phyloP scores from a whole-genome alignment of 2,329 filamentous ascomycete genomes.

The Fusarium verticillioides region DNA sequence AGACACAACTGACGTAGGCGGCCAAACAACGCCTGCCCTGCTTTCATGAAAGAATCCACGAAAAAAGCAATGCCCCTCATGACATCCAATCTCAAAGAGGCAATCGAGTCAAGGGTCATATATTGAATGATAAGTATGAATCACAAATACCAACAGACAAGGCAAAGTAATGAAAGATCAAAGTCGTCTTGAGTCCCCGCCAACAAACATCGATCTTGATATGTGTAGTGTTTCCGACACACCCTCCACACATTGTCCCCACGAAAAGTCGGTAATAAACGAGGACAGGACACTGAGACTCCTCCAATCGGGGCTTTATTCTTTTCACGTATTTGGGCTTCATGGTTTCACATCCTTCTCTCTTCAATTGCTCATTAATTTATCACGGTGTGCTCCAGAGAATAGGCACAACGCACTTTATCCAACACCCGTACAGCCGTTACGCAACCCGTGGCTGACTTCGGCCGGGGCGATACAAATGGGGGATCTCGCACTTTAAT shows the following conservation, averaged over 20 bases:
- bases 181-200: neutral
- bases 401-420: slow-evolving; percentile 22
- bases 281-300: neutral
- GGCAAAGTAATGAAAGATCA: neutral
- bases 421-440: slow-evolving; percentile 28
- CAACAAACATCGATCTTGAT: slow-evolving; percentile 9
- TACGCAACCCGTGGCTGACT: slow-evolving; percentile 21
- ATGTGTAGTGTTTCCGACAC: slow-evolving; percentile 25
- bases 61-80: slow-evolving; percentile 1
- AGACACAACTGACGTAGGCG: slow-evolving; percentile 15
- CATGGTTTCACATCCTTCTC: neutral
- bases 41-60: neutral
- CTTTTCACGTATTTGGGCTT: neutral
- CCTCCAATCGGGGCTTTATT: slow-evolving; percentile 41
- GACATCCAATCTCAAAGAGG: neutral
- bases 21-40: neutral
- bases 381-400: slow-evolving; percentile 13
- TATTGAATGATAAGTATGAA: neutral
- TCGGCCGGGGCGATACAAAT: slow-evolving; percentile 20
- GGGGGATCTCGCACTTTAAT: slow-evolving; percentile 15
- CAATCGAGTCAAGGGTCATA: neutral
- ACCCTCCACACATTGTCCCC: slow-evolving; percentile 34
- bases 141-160: neutral
- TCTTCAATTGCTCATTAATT: neutral
- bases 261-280: slow-evolving; percentile 25